Evolutionary conservation across 164 flowering plant species (phyloP).

Genomic region (Vitis labrusca): DNA sequence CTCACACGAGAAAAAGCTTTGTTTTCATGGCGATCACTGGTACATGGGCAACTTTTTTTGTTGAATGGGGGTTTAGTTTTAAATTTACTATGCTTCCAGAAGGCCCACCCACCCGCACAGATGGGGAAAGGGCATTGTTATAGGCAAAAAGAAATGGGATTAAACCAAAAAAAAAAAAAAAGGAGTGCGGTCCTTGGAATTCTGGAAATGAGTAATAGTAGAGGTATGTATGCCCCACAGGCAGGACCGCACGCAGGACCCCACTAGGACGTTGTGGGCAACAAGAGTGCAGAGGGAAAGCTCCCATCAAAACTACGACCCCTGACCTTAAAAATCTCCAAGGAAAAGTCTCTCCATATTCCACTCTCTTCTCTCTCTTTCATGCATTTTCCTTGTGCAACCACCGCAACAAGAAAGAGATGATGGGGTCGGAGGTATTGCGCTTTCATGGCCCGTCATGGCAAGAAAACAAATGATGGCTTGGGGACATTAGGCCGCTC

Average conservation of each 20-base stretch:
- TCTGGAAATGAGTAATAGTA: too few species aligned
- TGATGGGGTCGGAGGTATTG: slow-evolving; percentile 39
- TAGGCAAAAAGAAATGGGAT: background rate
- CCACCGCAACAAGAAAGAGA: slow-evolving; percentile 20
- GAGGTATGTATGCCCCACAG: background rate
- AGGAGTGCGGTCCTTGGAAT: too few species aligned
- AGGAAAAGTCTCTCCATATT: slow-evolving; percentile 41
- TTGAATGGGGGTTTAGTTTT: slow-evolving; percentile 9
- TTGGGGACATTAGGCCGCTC: too few species aligned
- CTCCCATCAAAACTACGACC: slow-evolving; percentile 56
- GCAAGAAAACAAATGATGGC: background rate
- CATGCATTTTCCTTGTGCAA: slow-evolving; percentile 28
- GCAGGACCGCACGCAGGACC: background rate
- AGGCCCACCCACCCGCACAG: slow-evolving; percentile 26
- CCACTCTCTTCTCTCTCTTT: slow-evolving; percentile 3
- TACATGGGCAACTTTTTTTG: too few species aligned
- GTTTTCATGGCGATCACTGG: slow-evolving; percentile 7
- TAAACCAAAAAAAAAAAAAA: too few species aligned
- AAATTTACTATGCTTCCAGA: slow-evolving; percentile 21
- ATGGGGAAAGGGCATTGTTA: slow-evolving; percentile 12
- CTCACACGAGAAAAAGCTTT: slow-evolving; percentile 17
- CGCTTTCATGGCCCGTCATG: slow-evolving; percentile 24
- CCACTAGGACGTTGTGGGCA: slow-evolving; percentile 17
- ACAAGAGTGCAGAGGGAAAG: slow-evolving; percentile 30
- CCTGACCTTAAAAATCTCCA: slow-evolving; percentile 61